Evolutionary conservation across 2,329 filamentous ascomycete species (phyloP), one percentile per base, ranked within the genome.

Genomic region (Botrytis byssoidea): DNA sequence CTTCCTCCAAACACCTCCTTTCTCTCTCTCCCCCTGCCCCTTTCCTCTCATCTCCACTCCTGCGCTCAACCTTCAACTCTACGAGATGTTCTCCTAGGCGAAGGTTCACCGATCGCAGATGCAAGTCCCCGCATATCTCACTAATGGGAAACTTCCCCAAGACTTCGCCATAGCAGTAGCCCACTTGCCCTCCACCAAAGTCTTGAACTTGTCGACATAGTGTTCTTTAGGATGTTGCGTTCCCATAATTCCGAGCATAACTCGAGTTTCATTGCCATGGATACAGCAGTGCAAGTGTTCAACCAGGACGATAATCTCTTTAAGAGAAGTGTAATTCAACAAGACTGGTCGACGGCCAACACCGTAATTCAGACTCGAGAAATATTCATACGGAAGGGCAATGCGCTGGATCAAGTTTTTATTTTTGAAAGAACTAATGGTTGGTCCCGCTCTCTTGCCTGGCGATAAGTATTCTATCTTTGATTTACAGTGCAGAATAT

Each of bases 181-280:
- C 64, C 64, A 35, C 16, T 66, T 66, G 20, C 64, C 64, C 18
- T 44, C 25, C 7, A 66, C 42, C 5, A 48, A 35, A 0, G 6
- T 18, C 14, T 25, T 46, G 10, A 44, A 66, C 8, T 48, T 48
- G 5, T 66, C 44, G 9, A 35, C 18, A 22, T 22, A 35, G 12
- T 16, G 14, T 7, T 51, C 64, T 5, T 46, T 67, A 4, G 42
- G 3, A 9, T 9, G 20, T 51, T 29, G 20, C 1, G 16, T 6
- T 32, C 18, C 35, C 5, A 3, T 4, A 14, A 3, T 18, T 32
- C n/a, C 7, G 6, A 32, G 0, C 4, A 29, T 25, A 20, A 14
- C 25, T 3, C 37, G 25, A 1, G 9, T 25, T 20, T 42, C 60
- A n/a, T 42, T 63, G 14, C 60, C 60, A 4, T 63, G 60, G 7